These are phyloP conservation scores for Simplicillium sp. DNA, from an alignment of 2,329 filamentous ascomycete genomes.

Conservation along the genomic window DNA sequence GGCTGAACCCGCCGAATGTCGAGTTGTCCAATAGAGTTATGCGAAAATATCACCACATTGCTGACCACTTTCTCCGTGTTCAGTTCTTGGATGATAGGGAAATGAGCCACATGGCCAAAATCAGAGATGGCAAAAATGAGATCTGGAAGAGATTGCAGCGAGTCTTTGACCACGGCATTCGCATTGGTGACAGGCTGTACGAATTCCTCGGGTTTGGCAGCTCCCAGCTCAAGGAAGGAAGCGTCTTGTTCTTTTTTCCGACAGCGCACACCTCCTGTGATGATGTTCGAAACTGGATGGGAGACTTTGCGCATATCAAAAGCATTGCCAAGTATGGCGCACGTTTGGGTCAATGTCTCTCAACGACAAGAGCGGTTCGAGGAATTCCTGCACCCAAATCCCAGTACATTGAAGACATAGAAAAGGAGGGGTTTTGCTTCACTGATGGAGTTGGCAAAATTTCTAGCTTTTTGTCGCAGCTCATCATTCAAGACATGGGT, in stretches of 20 bases:
- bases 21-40: slow-evolving; percentile 86
- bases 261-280: slow-evolving; percentile 57
- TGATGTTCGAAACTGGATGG: slow-evolving; percentile 79
- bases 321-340: slow-evolving; percentile 86
- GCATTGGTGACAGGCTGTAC: slow-evolving; percentile 71
- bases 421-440: slow-evolving; percentile 61
- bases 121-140: slow-evolving; percentile 51
- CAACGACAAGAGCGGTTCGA: slow-evolving; percentile 71
- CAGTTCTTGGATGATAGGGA: slow-evolving; percentile 78
- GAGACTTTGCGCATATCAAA: slow-evolving; percentile 69
- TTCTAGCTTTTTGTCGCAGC: slow-evolving; percentile 64
- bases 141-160: slow-evolving; percentile 67
- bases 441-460: slow-evolving; percentile 92
- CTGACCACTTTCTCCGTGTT: slow-evolving; percentile 78
- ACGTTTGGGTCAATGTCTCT: slow-evolving; percentile 89
- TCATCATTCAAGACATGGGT: slow-evolving; percentile 63
- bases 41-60: slow-evolving; percentile 55
- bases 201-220: slow-evolving; percentile 92
- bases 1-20: slow-evolving; percentile 65
- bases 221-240: slow-evolving; percentile 86
- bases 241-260: slow-evolving; percentile 85
- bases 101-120: slow-evolving; percentile 44
- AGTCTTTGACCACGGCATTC: slow-evolving; percentile 67
- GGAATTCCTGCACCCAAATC: slow-evolving; percentile 50
- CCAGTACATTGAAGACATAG: slow-evolving; percentile 60